Conservation (phyloP, 2,329 filamentous ascomycete species). For the Fusarium abutilonis region DNA sequence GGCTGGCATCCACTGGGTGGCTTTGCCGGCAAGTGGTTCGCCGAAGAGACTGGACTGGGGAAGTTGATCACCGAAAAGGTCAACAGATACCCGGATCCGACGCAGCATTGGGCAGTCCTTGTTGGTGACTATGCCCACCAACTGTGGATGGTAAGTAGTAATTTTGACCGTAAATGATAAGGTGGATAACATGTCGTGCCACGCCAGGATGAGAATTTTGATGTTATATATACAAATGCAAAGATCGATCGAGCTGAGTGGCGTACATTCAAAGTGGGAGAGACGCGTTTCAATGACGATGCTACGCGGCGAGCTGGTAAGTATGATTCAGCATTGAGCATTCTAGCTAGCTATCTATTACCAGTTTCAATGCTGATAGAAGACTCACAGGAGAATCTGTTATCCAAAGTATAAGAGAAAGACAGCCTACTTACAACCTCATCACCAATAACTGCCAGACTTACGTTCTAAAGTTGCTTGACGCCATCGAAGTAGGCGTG, state of each 20-base stretch:
- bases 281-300: conserved; percentile 65
- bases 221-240: conserved; percentile 67
- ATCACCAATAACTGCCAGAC: conserved; percentile 71
- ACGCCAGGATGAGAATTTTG: conserved; percentile 61
- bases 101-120: conserved; percentile 68
- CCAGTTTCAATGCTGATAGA: neutral
- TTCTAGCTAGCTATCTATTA: rapidly evolving
- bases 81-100: conserved; percentile 65
- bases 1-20: conserved; percentile 69
- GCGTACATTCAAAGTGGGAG: conserved; percentile 61
- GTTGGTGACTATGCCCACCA: conserved; percentile 66
- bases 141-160: conserved; percentile 64
- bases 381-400: conserved; percentile 58
- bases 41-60: conserved; percentile 64
- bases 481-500: conserved; percentile 62
- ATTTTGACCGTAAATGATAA: rapidly evolving
- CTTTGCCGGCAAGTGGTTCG: conserved; percentile 66
- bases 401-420: conserved; percentile 61
- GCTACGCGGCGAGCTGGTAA: conserved; percentile 60
- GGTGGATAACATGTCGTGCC: neutral
- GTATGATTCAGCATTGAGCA: conserved; percentile 9
- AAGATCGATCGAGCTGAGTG: conserved; percentile 58
- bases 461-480: conserved; percentile 62
- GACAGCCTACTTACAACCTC: conserved; percentile 63
- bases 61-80: conserved; percentile 66